Base-by-base conservation (phyloP, 2,329 filamentous ascomycete genomes). In the Coleophoma crateriformis region DNA sequence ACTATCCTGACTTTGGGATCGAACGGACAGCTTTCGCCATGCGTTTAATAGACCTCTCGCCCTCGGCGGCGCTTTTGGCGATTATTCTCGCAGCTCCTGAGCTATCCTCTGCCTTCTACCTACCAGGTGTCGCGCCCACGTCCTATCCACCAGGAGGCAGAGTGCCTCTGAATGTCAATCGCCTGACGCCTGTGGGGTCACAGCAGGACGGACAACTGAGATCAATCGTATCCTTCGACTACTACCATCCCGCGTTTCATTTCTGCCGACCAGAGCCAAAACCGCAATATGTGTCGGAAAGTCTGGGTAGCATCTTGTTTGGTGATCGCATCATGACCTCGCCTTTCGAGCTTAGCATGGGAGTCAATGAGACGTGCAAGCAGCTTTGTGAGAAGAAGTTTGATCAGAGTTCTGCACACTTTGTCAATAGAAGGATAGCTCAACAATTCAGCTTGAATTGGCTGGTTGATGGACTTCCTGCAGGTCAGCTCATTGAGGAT, bases 321-420 rank as follows among this genome's bases (percentile, higher is more conserved):
- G 94, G 94, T 58, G 94, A 99, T 71, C 83, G 94, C 50, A 99
- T 99, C 72, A 90, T 90, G 72, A 95, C 90, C n/a, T 97, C 92
- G 34, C 89, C 92, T 0, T 96, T 95, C 64, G 83, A 96, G 64
- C 75, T 97, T 53, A 80, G 82, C 58, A 96, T 99, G 91, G 82
- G 72, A 49, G 74, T 82, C 54, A 94, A 99, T 66, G 88, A 96
- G 68, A 85, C 84, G 0, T 99, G 94, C 74, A 94, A 92, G 67
- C 69, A 78, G 14, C 75, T 95, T 3, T 99, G 94, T 68, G 75
- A 79, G 39, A 77, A 78, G 38, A 87, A 84, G 19, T 85, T 84
- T 64, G 77, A 87, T 41, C 71, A 80, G 32, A 74, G 77, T 15
- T 81, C 84, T 47, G 81, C 88, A 17, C 76, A 82, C 47, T 97